Evolutionary conservation across 306 rosid species (phyloP), one percentile per base, ranked within the genome.

Genomic region (Oemleria cerasiformis): DNA sequence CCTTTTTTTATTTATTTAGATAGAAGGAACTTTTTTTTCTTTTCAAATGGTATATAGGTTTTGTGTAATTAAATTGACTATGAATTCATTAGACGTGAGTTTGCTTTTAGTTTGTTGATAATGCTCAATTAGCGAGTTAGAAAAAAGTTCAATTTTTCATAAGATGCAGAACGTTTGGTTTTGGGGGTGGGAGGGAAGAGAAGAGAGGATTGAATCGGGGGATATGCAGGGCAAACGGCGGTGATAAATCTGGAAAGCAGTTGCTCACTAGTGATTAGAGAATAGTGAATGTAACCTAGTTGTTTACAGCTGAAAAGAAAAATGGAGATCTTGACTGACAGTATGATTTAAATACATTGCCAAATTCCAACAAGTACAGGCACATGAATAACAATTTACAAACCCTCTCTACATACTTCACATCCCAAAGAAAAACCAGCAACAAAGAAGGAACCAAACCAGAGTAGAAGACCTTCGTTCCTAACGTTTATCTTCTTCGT

Each of bases 401-500:
- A 59, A 15, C 42, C 42, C 41, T 59, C 49, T 3, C 64, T 73
- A 9, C 39, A 51, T 20, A 39, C 17, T 54, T 56, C 41, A 34
- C 48, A 36, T 36, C 25, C 16, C 3, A 53, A 20, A 2, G 50
- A 20, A 53, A 68, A 42, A 25, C 43, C 54, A 63, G 53, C 13
- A 12, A 47, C 47, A 58, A 2, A 57, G 13, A 12, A 8, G n/a
- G 73, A 70, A 65, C 21, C 75, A 72, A 68, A 75, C 47, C 65
- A 40, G 36, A 54, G 49, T 19, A 54, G 61, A 82, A 77, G 51
- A 65, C 57, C 61, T 13, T 54, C 65, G 57, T 34, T 50, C 23
- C 41, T 30, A 14, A 30, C 7, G 63, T 34, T 14, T 3, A 17
- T 55, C 61, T 55, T 34, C 63, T 30, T 14, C 20, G 16, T 59